Conservation (phyloP, 768 basidiomycete genomes). For the Russula dissimulans region DNA sequence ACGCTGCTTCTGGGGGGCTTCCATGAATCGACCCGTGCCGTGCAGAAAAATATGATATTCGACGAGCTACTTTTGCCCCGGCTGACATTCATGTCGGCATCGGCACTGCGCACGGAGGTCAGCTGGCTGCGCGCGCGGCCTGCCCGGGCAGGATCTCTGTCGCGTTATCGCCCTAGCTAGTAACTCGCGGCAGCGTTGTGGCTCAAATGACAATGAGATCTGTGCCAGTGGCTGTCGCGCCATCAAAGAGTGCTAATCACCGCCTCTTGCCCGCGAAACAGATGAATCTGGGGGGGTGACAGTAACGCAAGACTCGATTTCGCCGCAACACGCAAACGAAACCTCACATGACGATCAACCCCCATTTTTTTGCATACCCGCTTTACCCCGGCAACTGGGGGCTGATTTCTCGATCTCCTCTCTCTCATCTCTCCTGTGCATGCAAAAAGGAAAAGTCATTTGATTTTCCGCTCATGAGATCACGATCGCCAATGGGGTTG, state of each 20-base stretch:
- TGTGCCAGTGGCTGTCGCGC: neutral
- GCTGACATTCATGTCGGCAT: neutral
- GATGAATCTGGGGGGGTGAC: neutral
- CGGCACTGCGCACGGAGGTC: neutral
- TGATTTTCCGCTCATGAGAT: neutral
- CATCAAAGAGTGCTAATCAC: conserved; percentile 3
- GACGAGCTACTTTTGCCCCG: conserved; percentile 3
- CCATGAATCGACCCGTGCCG: neutral
- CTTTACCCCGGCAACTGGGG: neutral
- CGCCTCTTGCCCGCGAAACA: neutral
- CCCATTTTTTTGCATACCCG: neutral
- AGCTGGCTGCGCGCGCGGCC: neutral
- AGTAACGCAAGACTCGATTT: neutral
- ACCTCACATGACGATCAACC: neutral
- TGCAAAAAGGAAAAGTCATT: neutral
- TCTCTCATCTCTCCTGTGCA: neutral
- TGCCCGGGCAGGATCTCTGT: neutral
- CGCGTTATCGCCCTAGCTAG: conserved; percentile 14
- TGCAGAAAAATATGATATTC: conserved; percentile 10
- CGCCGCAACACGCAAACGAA: neutral
- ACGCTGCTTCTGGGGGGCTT: neutral
- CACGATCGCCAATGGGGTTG: neutral
- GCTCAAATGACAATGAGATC: neutral
- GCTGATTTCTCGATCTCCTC: neutral
- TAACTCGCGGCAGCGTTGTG: neutral